Evolutionary conservation across 169 alveolate genomes (phyloP).

Genomic region (Plasmodium fragile): DNA sequence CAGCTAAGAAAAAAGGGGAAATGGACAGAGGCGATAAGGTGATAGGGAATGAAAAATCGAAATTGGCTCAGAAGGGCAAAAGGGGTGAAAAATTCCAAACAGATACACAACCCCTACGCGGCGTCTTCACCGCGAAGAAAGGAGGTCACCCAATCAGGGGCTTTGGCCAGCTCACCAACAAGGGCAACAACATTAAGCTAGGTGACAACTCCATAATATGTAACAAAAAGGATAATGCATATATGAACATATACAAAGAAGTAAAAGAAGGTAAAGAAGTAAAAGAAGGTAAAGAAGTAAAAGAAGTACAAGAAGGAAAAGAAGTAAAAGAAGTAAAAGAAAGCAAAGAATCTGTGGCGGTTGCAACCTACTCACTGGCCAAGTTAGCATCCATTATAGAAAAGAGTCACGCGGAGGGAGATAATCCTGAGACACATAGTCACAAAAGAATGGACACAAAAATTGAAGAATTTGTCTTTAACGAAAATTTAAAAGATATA

Average conservation of each 20-base stretch:
- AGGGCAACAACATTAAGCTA: not conserved
- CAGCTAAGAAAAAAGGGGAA: not conserved
- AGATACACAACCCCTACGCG: not conserved
- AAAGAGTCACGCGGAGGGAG: not conserved
- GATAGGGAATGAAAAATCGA: not conserved
- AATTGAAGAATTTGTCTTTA: constrained; percentile 62
- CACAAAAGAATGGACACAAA: constrained; percentile 5
- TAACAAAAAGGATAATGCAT: not conserved
- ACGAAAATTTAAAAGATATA: constrained; percentile 51
- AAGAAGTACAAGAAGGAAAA: too few species aligned
- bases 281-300: not conserved
- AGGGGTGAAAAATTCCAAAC: not conserved
- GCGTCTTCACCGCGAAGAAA: not conserved
- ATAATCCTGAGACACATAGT: not conserved
- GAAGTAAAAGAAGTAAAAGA: not conserved
- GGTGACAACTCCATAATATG: not conserved
- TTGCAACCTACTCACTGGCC: not conserved
- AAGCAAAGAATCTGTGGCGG: not conserved
- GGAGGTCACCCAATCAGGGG: not conserved
- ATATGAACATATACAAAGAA: not conserved
- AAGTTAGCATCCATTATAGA: not conserved
- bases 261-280: not conserved
- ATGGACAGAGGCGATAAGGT: not conserved
- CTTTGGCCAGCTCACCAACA: not conserved
- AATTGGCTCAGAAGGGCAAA: too few species aligned